Evolutionary conservation across 148 eudicot species (phyloP), one percentile per base, ranked within the genome.

Genomic region (Fallopia convolvulus): DNA sequence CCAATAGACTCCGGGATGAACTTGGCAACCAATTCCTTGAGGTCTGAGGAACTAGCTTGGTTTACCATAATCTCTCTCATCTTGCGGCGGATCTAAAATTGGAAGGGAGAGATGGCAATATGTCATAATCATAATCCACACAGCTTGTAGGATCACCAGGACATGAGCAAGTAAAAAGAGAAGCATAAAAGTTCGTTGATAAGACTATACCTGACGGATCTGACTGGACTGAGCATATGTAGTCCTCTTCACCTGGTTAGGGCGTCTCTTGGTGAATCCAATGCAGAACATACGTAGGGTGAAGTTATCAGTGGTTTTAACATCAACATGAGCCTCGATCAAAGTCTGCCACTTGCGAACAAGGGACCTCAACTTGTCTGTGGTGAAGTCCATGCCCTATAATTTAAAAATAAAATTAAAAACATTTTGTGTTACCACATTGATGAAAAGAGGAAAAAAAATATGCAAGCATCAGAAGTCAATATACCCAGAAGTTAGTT

Each of bases 261-360:
- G 75, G 18, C 75, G 75, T 73, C 75, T 73, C 75, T 73, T 73
- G 50, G 75, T 73, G 36, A 73, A 73, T 44, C 53, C 75, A 46
- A 73, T 73, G 55, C 75, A 73, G 53, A 73, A 73, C 75, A 73
- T 73, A 20, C 75, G 30, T 21, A 73, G 75, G 0, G 75, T 73
- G 75, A 15, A 73, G 55, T 73, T 73, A 52, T 73, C 75, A 8
- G 75, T 73, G 44, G 75, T 73, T 52, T 73, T 73, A 21, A 73
- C 75, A 73, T 73, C 75, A 11, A 73, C 75, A 73, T 73, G 75
- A 44, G 75, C 75, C 75, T 73, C 75, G n/a, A 73, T 73, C 75
- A 73, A 46, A 2, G 75, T 73, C 52, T 73, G 75, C 75, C 75
- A 73, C 33, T 73, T 73, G 75, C 75, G 75, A 73, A 73, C 75